Percentiles rank a stretch among this genome's conserved stretches.
These are phyloP conservation scores for Parascedosporium putredinis DNA, from an alignment of 2,329 filamentous ascomycete species.

Conservation along the genomic window DNA sequence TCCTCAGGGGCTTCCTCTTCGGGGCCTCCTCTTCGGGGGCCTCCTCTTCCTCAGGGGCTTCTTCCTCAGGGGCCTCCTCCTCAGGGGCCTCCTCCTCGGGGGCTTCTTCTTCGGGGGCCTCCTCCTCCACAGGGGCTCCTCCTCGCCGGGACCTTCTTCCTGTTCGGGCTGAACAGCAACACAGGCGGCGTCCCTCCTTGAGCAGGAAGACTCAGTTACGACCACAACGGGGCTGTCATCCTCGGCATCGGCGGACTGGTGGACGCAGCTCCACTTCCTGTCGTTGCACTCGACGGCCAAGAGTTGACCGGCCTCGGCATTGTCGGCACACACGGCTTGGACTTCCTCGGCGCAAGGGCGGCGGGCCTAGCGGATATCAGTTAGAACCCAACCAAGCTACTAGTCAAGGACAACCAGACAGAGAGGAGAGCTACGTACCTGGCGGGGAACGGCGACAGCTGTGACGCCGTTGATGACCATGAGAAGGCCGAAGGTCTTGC, in stretches of 20 bases:
- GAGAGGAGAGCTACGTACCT: neutral
- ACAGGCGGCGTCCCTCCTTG: neutral
- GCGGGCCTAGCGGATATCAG: neutral
- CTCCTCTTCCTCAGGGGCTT: neutral
- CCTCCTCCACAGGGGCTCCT: neutral
- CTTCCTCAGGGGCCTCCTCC: neutral
- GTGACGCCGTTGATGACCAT: conserved; percentile 6
- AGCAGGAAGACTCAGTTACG: neutral
- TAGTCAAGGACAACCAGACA: neutral
- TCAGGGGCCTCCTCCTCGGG: neutral
- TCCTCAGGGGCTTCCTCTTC: neutral
- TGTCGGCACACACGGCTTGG: neutral
- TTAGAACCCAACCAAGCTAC: too few relatives aligned
- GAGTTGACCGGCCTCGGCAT: neutral
- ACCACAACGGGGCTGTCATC: neutral
- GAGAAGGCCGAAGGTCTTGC: conserved; percentile 7
- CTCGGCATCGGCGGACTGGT: neutral
- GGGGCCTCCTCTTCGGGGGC: neutral
- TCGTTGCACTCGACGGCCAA: neutral
- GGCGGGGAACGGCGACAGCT: conserved; percentile 1
- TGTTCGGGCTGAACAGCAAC: neutral
- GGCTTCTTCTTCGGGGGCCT: neutral
- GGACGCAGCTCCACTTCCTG: neutral
- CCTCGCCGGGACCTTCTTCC: neutral
- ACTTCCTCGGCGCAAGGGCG: neutral